Percentiles rank a stretch among this genome's conserved stretches.
phyloP scores from a whole-genome alignment of 352 stramenopile species.

The Globisporangium recalcitrans region DNA sequence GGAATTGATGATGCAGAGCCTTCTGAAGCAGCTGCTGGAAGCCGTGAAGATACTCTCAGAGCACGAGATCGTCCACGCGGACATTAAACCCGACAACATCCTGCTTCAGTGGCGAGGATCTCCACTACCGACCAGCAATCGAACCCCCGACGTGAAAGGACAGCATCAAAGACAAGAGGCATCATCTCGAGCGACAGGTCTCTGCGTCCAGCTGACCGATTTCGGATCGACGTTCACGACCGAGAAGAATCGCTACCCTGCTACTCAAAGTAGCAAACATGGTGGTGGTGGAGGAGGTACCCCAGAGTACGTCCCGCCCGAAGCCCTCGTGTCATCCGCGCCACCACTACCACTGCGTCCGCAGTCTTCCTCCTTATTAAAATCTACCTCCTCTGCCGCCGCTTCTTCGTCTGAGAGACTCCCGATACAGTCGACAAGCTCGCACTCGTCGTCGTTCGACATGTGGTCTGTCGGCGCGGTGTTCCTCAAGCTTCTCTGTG shows the following conservation, averaged over 20 bases:
- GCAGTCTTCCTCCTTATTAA: background rate
- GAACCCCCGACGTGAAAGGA: background rate
- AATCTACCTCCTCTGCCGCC: background rate
- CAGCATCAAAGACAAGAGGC: background rate
- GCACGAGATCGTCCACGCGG: slow-evolving; percentile 3
- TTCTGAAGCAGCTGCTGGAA: slow-evolving; percentile 1
- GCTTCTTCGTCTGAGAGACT: background rate
- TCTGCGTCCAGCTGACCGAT: slow-evolving; percentile 8
- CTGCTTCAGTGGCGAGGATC: background rate
- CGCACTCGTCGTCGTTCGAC: background rate
- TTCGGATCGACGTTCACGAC: slow-evolving; percentile 2
- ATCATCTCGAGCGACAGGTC: background rate
- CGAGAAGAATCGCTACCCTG: background rate
- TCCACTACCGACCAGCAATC: background rate
- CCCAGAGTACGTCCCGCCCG: slow-evolving; percentile 4
- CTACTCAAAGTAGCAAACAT: background rate
- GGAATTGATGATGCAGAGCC: background rate
- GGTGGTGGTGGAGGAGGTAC: background rate
- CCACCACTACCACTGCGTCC: background rate
- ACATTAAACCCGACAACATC: slow-evolving; percentile 12
- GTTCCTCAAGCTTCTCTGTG: slow-evolving; percentile 1
- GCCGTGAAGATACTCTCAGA: slow-evolving; percentile 1
- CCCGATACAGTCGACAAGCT: background rate
- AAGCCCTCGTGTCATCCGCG: slow-evolving; percentile 1
- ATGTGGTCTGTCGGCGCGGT: slow-evolving; percentile 5